Percentiles rank a stretch among this genome's conserved stretches.
These are phyloP conservation scores for Phytophthora pseudosyringae DNA, from an alignment of 352 stramenopile genomes.

Conservation along the genomic window DNA sequence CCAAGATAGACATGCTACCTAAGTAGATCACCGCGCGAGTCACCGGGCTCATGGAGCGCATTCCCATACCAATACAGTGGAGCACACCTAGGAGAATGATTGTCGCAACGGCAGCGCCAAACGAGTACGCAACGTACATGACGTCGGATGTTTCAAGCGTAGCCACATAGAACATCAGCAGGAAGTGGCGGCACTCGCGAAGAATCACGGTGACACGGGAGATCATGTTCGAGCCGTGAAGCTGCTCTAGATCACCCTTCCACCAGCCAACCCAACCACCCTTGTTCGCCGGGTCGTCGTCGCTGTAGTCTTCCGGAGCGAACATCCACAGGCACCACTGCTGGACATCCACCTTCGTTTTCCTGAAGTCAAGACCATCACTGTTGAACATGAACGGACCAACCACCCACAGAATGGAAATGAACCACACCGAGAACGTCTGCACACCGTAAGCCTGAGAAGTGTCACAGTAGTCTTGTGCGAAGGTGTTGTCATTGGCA, in stretches of 20 bases:
- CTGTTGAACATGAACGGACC: constrained; percentile 85
- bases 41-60: constrained; percentile 49
- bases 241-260: constrained; percentile 67
- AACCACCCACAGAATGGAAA: constrained; percentile 71
- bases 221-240: constrained; percentile 73
- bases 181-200: constrained; percentile 74
- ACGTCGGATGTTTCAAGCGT: constrained; percentile 56
- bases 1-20: constrained; percentile 29
- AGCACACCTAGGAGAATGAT: constrained; percentile 58
- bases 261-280: constrained; percentile 82
- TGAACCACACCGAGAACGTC: constrained; percentile 85
- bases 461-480: constrained; percentile 64
- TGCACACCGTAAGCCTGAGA: constrained; percentile 77
- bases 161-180: constrained; percentile 78
- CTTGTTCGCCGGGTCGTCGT: constrained; percentile 65
- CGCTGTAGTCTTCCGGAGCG: constrained; percentile 62
- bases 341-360: constrained; percentile 74
- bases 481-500: constrained; percentile 59
- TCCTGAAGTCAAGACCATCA: constrained; percentile 75
- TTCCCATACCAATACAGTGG: constrained; percentile 48
- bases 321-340: constrained; percentile 81
- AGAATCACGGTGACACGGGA: constrained; percentile 72
- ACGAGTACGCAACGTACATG: constrained; percentile 56
- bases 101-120: constrained; percentile 58
- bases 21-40: constrained; percentile 61